Conservation (phyloP, 2,329 filamentous ascomycete species). For the Aspergillus tanneri region DNA sequence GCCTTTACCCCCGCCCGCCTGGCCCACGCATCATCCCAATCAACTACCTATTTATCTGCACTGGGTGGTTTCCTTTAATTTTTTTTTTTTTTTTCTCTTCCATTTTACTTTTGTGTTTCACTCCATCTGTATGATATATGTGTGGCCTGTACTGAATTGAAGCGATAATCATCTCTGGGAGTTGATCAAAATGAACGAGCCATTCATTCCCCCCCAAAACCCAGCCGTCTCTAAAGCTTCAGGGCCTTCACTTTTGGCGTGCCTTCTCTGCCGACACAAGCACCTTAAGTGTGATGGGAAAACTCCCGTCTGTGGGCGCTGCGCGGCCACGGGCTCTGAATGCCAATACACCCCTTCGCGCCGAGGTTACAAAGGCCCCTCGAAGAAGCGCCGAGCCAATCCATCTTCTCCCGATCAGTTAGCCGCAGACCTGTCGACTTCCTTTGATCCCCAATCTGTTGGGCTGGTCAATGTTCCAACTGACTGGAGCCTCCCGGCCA, state of each 20-base stretch:
- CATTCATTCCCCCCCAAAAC: constrained; percentile 19
- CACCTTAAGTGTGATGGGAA: constrained; percentile 76
- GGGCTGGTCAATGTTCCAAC: constrained; percentile 39
- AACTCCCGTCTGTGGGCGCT: constrained; percentile 66
- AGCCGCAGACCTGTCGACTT: constrained; percentile 49
- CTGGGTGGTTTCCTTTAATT: not conserved
- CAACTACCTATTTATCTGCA: not conserved
- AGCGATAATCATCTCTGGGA: not conserved
- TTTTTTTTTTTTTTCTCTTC: not conserved
- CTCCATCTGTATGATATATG: not conserved
- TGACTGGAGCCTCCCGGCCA: constrained; percentile 41
- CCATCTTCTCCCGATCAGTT: constrained; percentile 44
- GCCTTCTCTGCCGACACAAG: constrained; percentile 52
- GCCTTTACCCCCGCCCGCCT: not conserved
- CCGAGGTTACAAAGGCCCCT: constrained; percentile 70
- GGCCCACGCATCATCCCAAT: not conserved
- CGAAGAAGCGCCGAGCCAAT: constrained; percentile 48
- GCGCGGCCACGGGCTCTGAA: constrained; percentile 56
- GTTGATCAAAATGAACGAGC: constrained; percentile 28
- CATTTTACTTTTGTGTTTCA: not conserved
- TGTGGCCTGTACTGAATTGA: not conserved
- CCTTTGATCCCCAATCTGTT: constrained; percentile 18
- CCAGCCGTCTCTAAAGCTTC: constrained; percentile 24
- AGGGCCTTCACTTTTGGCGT: constrained; percentile 47
- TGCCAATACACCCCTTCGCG: constrained; percentile 74